These are phyloP conservation scores for Lactarius sanguifluus DNA, from an alignment of 768 basidiomycete genomes.

Conservation along the genomic window DNA sequence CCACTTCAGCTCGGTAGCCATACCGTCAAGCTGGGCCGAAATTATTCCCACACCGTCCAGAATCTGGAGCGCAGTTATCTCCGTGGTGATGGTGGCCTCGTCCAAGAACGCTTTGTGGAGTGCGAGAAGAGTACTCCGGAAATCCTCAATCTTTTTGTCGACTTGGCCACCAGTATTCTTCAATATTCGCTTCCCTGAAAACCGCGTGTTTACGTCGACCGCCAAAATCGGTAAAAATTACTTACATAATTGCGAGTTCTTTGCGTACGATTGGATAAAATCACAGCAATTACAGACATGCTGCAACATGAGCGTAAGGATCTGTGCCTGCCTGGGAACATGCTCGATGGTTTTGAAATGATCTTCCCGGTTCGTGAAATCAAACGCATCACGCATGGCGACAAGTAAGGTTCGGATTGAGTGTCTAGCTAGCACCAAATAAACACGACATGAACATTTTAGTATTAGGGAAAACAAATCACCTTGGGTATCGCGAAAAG, in stretches of 20 bases:
- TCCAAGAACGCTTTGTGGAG: not conserved
- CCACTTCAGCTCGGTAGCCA: not conserved
- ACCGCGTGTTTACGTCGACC: not conserved
- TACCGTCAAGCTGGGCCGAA: not conserved
- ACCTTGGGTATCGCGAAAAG: not conserved
- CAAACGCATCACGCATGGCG: not conserved
- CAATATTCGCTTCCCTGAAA: not conserved
- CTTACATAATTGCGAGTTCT: not conserved
- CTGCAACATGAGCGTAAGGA: not conserved
- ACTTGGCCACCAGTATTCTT: not conserved
- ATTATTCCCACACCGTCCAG: not conserved
- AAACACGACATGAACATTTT: not conserved
- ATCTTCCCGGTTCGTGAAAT: not conserved
- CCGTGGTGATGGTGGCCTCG: not conserved
- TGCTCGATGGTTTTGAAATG: not conserved
- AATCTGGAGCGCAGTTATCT: slow-evolving; percentile 1
- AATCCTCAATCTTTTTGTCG: not conserved
- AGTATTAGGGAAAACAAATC: not conserved
- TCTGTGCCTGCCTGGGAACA: not conserved
- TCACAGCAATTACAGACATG: not conserved
- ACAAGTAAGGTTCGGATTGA: not conserved
- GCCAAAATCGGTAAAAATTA: not conserved
- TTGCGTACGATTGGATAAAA: not conserved
- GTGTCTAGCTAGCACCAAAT: not conserved
- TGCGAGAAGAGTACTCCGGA: not conserved